phyloP scores from a whole-genome alignment of 1,139 yeast species.

The Lodderomyces elongisporus region DNA sequence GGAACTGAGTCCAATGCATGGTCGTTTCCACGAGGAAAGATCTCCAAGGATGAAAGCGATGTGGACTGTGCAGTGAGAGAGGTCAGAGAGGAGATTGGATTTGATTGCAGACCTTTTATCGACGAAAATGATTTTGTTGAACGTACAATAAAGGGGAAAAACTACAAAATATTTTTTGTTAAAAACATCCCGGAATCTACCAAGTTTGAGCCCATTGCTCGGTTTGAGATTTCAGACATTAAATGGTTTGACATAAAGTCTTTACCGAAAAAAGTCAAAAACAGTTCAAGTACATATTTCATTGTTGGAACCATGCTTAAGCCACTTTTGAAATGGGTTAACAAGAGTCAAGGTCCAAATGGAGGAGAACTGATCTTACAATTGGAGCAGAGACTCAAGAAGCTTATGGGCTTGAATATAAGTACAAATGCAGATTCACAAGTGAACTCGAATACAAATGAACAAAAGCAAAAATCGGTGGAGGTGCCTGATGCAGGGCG shows the following conservation, averaged over 20 bases:
- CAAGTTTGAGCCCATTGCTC: conserved; percentile 70
- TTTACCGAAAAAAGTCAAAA: conserved; percentile 31
- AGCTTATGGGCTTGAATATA: conserved; percentile 53
- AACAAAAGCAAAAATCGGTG: conserved; percentile 13
- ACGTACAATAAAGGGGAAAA: conserved; percentile 76
- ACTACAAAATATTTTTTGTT: conserved; percentile 76
- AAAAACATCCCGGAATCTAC: conserved; percentile 75
- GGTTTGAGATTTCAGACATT: conserved; percentile 73
- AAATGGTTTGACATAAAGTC: conserved; percentile 42
- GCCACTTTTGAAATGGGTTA: conserved; percentile 56
- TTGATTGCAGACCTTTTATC: conserved; percentile 65
- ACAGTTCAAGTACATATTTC: conserved; percentile 47
- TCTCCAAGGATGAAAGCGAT: conserved; percentile 88
- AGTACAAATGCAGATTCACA: no score
- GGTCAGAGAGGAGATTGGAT: conserved; percentile 93
- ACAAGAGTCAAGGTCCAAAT: conserved; percentile 47
- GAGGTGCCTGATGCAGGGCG: conserved; percentile 61
- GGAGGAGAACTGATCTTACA: conserved; percentile 51
- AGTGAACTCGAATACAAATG: no score
- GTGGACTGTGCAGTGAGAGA: conserved; percentile 93
- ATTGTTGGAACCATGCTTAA: conserved; percentile 57
- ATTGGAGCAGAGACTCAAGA: conserved; percentile 63
- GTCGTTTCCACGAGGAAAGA: conserved; percentile 98
- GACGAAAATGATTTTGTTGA: conserved; percentile 73
- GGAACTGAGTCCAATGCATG: conserved; percentile 82